These are phyloP conservation scores for Orbilia javanica DNA, from an alignment of 2,329 filamentous ascomycete genomes.

Conservation along the genomic window DNA sequence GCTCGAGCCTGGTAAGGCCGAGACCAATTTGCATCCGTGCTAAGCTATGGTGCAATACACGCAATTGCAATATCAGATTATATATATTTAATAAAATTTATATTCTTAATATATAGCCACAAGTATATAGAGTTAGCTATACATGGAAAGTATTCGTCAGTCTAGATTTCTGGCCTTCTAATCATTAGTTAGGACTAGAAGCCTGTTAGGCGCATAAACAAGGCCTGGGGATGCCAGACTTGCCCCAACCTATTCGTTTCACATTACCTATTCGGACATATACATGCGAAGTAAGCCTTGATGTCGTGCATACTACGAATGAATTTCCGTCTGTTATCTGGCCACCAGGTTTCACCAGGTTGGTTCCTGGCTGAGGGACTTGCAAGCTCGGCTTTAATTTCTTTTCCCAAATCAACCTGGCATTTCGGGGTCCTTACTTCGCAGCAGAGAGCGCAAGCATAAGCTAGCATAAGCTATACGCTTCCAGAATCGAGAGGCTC, in stretches of 20 bases:
- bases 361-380: conserved; percentile 17
- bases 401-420: neutral
- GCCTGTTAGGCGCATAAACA: neutral
- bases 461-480: neutral
- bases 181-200: neutral
- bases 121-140: neutral
- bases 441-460: neutral
- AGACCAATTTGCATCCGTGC: neutral
- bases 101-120: neutral
- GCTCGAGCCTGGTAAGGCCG: neutral
- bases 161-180: neutral
- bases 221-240: neutral
- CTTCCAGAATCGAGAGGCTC: neutral
- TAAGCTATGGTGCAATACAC: neutral
- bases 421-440: neutral
- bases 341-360: conserved; percentile 16
- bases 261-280: conserved; percentile 29
- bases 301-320: conserved; percentile 41
- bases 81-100: too few relatives aligned
- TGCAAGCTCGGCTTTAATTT: neutral
- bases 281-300: conserved; percentile 27
- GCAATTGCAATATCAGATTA: neutral
- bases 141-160: neutral
- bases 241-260: conserved; percentile 6
- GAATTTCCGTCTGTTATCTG: conserved; percentile 5